These are phyloP conservation scores for Castanospermum australe DNA, from an alignment of 306 rosid genomes.

Conservation along the genomic window DNA sequence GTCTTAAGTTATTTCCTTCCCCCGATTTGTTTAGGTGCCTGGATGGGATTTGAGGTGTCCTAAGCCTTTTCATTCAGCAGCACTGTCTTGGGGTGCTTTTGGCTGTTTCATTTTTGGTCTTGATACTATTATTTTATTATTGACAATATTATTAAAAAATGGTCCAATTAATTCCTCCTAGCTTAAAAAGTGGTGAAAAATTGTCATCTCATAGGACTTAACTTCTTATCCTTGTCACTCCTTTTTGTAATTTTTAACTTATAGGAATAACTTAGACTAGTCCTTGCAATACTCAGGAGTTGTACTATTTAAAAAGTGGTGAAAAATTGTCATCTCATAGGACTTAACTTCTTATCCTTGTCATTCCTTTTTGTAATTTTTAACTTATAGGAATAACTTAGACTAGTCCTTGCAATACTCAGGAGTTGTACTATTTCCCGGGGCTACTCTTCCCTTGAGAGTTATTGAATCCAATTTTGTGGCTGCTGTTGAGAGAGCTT, in stretches of 20 bases:
- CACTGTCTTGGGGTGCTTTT: neutral
- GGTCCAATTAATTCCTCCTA: neutral
- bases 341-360: neutral
- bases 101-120: neutral
- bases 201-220: no score
- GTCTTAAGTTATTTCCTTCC: neutral
- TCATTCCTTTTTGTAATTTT: slow-evolving; percentile 1
- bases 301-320: slow-evolving; percentile 56
- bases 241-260: neutral
- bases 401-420: slow-evolving; percentile 29
- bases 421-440: slow-evolving; percentile 97
- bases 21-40: neutral
- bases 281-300: slow-evolving; percentile 62
- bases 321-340: no score
- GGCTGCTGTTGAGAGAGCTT: slow-evolving; percentile 67
- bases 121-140: neutral
- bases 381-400: slow-evolving; percentile 2
- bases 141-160: slow-evolving; percentile 9
- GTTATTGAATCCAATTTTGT: slow-evolving; percentile 64
- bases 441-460: slow-evolving; percentile 85
- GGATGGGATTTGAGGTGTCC: neutral
- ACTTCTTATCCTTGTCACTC: neutral
- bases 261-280: slow-evolving; percentile 16
- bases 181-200: neutral
- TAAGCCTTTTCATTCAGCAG: neutral